These are phyloP conservation scores for Candida tallmaniae DNA, from an alignment of 805 yeast species.

Conservation along the genomic window DNA sequence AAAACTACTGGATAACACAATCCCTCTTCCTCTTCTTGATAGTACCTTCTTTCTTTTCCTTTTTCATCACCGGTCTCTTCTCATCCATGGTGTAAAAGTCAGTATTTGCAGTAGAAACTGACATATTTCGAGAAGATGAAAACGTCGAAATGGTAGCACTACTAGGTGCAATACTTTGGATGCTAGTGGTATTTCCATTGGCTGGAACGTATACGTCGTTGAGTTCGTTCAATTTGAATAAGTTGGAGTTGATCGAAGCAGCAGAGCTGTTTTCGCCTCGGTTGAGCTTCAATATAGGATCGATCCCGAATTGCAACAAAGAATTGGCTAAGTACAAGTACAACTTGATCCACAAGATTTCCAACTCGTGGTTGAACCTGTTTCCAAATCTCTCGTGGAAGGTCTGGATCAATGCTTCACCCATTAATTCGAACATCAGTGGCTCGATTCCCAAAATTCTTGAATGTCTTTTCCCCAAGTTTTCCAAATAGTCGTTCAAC, in stretches of 20 bases:
- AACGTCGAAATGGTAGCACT: neutral
- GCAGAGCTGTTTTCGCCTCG: constrained; percentile 2
- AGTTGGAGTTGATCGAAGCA: neutral
- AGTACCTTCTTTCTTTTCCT: constrained; percentile 3
- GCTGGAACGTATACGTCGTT: constrained; percentile 1
- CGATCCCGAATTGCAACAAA: constrained; percentile 56
- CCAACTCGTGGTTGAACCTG: constrained; percentile 54
- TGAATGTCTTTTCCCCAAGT: constrained; percentile 70
- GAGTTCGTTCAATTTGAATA: constrained; percentile 10
- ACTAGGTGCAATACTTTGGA: neutral
- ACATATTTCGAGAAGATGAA: neutral
- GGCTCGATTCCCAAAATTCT: constrained; percentile 72
- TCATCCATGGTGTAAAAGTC: constrained; percentile 10
- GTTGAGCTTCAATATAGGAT: constrained; percentile 34
- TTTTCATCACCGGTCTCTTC: constrained; percentile 6
- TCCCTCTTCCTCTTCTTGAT: constrained; percentile 23
- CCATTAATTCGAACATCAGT: constrained; percentile 65
- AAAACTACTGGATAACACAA: constrained; percentile 21
- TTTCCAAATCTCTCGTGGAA: constrained; percentile 58
- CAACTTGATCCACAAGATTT: constrained; percentile 66
- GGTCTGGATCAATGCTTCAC: constrained; percentile 64
- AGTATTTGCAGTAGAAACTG: constrained; percentile 2
- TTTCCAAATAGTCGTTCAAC: constrained; percentile 55
- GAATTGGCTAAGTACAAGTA: constrained; percentile 67
- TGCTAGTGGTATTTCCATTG: constrained; percentile 1